A percentile compares a stretch with the other conserved stretches of the same genome.
Evolutionary conservation across 2,329 filamentous ascomycete species (phyloP).

Genomic region (Allantophomopsis cytisporea): DNA sequence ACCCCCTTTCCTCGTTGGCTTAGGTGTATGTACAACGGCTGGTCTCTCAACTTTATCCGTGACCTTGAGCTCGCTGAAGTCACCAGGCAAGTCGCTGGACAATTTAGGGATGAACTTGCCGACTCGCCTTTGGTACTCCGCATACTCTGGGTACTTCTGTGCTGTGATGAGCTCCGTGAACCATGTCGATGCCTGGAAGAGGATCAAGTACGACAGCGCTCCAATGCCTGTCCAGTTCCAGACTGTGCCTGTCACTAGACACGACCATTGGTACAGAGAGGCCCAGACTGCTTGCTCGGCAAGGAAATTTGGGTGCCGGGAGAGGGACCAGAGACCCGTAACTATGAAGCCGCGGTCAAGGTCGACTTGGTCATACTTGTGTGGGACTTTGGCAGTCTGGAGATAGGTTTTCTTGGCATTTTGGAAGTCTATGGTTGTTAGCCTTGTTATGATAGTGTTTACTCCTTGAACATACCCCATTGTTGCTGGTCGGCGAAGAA

Average conservation of each 20-base stretch:
- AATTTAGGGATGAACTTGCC: conserved; percentile 63
- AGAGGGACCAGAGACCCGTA: conserved; percentile 74
- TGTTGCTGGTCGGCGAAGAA: conserved; percentile 85
- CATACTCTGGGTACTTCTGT: conserved; percentile 80
- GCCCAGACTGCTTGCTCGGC: conserved; percentile 90
- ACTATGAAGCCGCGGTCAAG: conserved; percentile 84
- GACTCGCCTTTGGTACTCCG: conserved; percentile 68
- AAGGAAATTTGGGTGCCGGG: conserved; percentile 87
- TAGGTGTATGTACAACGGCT: too few relatives aligned
- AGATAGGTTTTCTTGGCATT: conserved; percentile 66
- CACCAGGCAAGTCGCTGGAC: not conserved
- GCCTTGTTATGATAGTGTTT: not conserved
- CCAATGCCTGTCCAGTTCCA: conserved; percentile 73
- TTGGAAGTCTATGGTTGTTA: conserved; percentile 49
- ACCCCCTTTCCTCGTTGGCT: not conserved
- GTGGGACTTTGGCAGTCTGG: conserved; percentile 56
- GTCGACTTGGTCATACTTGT: conserved; percentile 52
- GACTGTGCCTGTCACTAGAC: conserved; percentile 53
- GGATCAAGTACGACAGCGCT: conserved; percentile 51
- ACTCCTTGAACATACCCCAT: conserved; percentile 48
- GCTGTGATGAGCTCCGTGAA: conserved; percentile 74
- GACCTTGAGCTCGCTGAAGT: not conserved
- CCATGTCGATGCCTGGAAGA: conserved; percentile 84
- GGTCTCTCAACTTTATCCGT: not conserved
- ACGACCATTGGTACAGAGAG: conserved; percentile 76